Base-by-base conservation (phyloP, 2,329 filamentous ascomycete genomes). In the Diaporthe velutina region DNA sequence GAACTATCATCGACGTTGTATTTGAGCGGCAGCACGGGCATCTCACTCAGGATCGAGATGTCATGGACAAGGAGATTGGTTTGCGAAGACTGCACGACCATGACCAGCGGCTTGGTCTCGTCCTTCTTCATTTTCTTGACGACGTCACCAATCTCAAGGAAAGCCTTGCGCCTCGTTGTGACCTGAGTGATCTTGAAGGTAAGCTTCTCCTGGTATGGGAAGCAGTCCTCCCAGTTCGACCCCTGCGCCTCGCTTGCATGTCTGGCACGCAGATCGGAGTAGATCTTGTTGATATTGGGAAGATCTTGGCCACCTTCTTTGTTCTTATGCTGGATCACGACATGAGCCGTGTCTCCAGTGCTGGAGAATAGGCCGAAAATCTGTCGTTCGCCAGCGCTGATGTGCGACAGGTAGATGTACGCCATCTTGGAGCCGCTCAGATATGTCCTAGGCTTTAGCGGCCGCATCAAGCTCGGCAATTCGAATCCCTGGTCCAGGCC, bases 401-500 rank as follows among this genome's bases (percentile, higher is more conserved):
- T 93, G 83, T 99, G 97, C 74, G 98, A 98, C 38, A 99, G 87
- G 81, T 97, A 98, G 71, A 98, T 88, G 81, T 98, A 99, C 28
- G 92, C 93, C 81, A 98, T 88, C 0, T 91, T 88, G 0, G 93
- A 91, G 2, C 93, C 89, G 25, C 93, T 90, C 3, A 99, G 91
- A 80, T 99, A 99, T 0, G 93, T 85, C 48, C 81, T 86, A 1
- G 85, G 87, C 80, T 95, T 93, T 0, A 89, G 83, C 0, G 92
- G 90, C 25, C 92, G 91, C 78, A 92, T 92, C 58, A 99, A 85
- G 9, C 94, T 90, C 15, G 90, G 90, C 4, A 99, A 88, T 78
- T 98, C 95, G 79, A 99, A 99, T 0, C 97, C 97, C 79, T 96
- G 93, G 78, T 99, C 97, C 10, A 99, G 86, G 71, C 97, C 97